phyloP scores from a whole-genome alignment of 2,329 filamentous ascomycete genomes.

The Alternaria postmessia region DNA sequence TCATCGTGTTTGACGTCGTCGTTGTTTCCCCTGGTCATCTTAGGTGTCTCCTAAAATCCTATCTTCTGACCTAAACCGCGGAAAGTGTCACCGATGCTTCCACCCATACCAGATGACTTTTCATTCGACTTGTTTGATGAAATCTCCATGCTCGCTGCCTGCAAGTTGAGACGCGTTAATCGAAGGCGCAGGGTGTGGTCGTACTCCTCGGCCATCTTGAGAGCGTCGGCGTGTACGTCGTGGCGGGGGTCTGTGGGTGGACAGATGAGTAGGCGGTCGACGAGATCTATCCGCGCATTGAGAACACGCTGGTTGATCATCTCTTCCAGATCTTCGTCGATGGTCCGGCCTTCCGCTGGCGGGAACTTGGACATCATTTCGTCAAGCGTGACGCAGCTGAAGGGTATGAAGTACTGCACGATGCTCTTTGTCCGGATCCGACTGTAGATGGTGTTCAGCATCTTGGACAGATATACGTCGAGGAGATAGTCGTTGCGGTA shows the following conservation, averaged over 20 bases:
- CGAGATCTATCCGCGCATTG: constrained; percentile 82
- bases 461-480: constrained; percentile 82
- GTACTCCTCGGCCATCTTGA: constrained; percentile 74
- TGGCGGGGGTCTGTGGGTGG: constrained; percentile 71
- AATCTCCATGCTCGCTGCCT: constrained; percentile 78
- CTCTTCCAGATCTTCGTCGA: constrained; percentile 76
- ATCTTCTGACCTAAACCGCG: constrained; percentile 42
- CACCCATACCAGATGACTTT: constrained; percentile 24
- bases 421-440: constrained; percentile 90
- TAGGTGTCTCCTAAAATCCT: constrained; percentile 31
- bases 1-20: not conserved
- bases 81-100: constrained; percentile 37
- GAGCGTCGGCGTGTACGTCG: constrained; percentile 73
- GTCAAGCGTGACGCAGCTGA: constrained; percentile 82
- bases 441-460: constrained; percentile 74
- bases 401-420: constrained; percentile 89
- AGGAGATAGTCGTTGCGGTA: constrained; percentile 89
- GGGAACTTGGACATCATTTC: constrained; percentile 82
- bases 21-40: not conserved
- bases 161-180: constrained; percentile 78
- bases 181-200: constrained; percentile 78
- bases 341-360: constrained; percentile 55
- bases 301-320: constrained; percentile 80
- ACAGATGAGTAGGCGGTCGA: constrained; percentile 79
- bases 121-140: constrained; percentile 34